Evolutionary conservation across 148 eudicot genomes (phyloP), one percentile per base, ranked within the genome.

Genomic region (Fagopyrum tataricum): DNA sequence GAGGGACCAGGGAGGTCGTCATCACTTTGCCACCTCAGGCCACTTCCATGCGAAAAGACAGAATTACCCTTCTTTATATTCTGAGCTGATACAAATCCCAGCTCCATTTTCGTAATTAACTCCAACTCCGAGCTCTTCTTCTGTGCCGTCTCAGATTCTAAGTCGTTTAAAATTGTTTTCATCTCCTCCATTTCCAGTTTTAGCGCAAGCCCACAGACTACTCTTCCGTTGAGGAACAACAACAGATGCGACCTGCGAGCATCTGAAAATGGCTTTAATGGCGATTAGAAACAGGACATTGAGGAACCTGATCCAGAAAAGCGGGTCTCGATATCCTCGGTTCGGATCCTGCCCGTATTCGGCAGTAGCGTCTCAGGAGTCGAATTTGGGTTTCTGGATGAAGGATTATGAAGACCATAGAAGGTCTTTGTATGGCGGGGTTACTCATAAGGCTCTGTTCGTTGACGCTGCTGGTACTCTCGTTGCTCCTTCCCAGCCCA

Each of bases 391-490:
- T 42, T 14, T 71, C 69, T 83, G 86, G 73, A 73, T 82, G 72
- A 88, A 90, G 51, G 96, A 90, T 42, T 95, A 95, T 64, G 88
- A 87, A 73, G 91, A 91, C 62, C 90, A 95, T 24, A 77, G 98
- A n/a, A 90, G 85, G 78, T 84, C 84, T 6, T 47, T 91, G 69
- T 84, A 87, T 43, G 93, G 93, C 20, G 96, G 96, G 1, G 71
- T 95, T 26, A 90, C 97, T 49, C 93, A 95, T 47, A 90, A 83
- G 77, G 98, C 98, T 48, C 82, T 95, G 40, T 84, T 91, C 17
- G 98, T 95, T 70, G 98, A 95, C 61, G 98, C 97, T 48, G 98
- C 88, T 76, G 98, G 98, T 15, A 95, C 98, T 52, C 96, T 95
- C 11, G 75, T 91, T 52, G 78, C 90, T 8, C 98, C 98, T 31